Conservation (phyloP, 1,284 basidiomycete genomes). For the Apiotrichum montevideense region DNA sequence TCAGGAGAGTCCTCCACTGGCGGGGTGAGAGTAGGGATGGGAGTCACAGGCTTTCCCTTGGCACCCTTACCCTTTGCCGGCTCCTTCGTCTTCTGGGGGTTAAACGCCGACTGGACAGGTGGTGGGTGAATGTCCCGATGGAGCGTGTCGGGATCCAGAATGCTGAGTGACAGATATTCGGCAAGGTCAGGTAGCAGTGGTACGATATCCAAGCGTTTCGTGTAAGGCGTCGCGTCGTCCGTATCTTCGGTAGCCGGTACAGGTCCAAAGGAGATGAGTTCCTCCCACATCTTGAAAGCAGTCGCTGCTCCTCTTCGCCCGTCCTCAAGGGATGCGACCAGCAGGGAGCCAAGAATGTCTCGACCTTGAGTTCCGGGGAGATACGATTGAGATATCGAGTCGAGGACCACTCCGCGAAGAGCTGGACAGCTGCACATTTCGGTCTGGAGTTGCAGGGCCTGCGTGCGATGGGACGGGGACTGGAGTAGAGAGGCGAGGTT, state of each 20-base stretch:
- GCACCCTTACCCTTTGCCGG: constrained; percentile 19
- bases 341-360: constrained; percentile 73
- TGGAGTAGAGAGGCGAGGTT: constrained; percentile 75
- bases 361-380: constrained; percentile 59
- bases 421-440: constrained; percentile 58
- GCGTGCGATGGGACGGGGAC: constrained; percentile 71
- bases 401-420: constrained; percentile 56
- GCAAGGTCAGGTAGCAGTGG: constrained; percentile 39
- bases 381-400: constrained; percentile 50
- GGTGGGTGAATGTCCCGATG: constrained; percentile 65
- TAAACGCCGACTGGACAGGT: constrained; percentile 27
- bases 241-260: not conserved
- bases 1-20: constrained; percentile 27
- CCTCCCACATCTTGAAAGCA: constrained; percentile 32
- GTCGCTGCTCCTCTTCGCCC: constrained; percentile 35
- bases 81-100: constrained; percentile 12
- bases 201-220: constrained; percentile 42
- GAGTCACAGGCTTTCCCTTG: constrained; percentile 11
- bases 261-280: constrained; percentile 22
- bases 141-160: constrained; percentile 62
- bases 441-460: constrained; percentile 64
- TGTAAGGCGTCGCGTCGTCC: constrained; percentile 3
- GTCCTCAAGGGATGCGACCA: constrained; percentile 44
- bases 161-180: constrained; percentile 49
- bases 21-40: constrained; percentile 10